Evolutionary conservation across 768 basidiomycete species (phyloP), one percentile per base, ranked within the genome.

Genomic region (Termitomyces titanicus): DNA sequence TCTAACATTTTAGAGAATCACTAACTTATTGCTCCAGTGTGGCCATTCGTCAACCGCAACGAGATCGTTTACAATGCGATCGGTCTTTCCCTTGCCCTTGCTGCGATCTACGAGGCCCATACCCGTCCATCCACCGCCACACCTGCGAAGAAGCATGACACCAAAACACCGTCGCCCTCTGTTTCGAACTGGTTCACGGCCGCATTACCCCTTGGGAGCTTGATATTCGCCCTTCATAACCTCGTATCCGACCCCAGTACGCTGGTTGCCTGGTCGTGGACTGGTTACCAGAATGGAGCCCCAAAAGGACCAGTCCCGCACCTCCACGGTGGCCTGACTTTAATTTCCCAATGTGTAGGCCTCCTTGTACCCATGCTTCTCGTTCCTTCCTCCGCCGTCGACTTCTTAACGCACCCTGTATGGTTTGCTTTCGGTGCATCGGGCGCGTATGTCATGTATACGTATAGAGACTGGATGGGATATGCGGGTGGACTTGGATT

Each of bases 261-360:
- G 0, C 78, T 93, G 43, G 78, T 94, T 55, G 83, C 89, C 18
- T 93, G 90, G 88, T 86, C 89, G 2, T 95, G 92, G 92, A 88
- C 90, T 0, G 92, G 92, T n/a, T 94, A 86, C 59, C 79, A 83
- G 20, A 73, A 86, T 42, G 71, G 78, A 35, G 64, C 65, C 3
- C 79, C 84, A 33, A 79, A 72, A 47, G 92, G 92, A 0, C 92
- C 92, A 2, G 67, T 87, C 2, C 86, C 91, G 7, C 82, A 88
- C 61, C 68, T 88, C 5, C 84, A 88, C 63, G 84, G 83, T n/a
- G 77, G 80, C 0, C 66, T 89, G 45, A 90, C 90, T 13, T 73
- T 92, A 33, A 63, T 84, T 20, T 79, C 81, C 1, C 84, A 89
- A 64, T 76, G 74, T 3, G 33, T 84, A 6, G 91, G 88, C 3